Evolutionary conservation across 352 stramenopile genomes (phyloP), one percentile per base, ranked within the genome.

Genomic region (Pythium sp.): DNA sequence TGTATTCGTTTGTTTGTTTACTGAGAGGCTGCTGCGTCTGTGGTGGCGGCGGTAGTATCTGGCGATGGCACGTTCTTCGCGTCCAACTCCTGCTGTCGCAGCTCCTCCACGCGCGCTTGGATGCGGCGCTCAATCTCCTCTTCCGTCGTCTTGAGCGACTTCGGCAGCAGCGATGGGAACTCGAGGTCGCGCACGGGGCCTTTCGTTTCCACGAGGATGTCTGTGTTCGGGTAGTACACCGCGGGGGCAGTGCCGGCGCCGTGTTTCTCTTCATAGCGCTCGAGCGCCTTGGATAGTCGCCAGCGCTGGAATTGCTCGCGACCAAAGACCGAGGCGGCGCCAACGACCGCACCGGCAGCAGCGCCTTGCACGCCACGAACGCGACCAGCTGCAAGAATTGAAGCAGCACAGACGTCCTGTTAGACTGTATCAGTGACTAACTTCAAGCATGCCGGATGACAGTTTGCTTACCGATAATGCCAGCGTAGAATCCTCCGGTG

Each of bases 191-290:
- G 74, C 24, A 77, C 78, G 28, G 83, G 81, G 11, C 80, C 75
- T 63, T 91, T 86, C 66, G 75, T 86, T 62, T 90, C 81, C 28
- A 93, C 79, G 14, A 92, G 69, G 28, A 73, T 76, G 47, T 82
- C 72, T 30, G 81, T 88, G 66, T 85, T 81, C 12, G 81, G 82
- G 66, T 92, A 82, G 63, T 89, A 91, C 56, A 90, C 72, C 0
- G 74, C 75, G 22, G 86, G 82, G 24, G 78, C 82, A 15, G 72
- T 71, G 53, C 87, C 87, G 12, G 72, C 69, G 58, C 87, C 87
- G 64, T 91, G 91, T 67, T 95, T 95, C 34, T 86, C 71, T 49
- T 93, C 84, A 68, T 93, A 95, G 15, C 87, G 84, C 72, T 90
- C 79, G 57, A 94, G 68, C 24, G 79, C 85, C 69, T 90, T 92